A percentile compares a stretch with the other conserved stretches of the same genome.
These are phyloP conservation scores for Chytriomyces sp. DNA, from an alignment of 192 early-diverging fungal genomes.

Conservation along the genomic window DNA sequence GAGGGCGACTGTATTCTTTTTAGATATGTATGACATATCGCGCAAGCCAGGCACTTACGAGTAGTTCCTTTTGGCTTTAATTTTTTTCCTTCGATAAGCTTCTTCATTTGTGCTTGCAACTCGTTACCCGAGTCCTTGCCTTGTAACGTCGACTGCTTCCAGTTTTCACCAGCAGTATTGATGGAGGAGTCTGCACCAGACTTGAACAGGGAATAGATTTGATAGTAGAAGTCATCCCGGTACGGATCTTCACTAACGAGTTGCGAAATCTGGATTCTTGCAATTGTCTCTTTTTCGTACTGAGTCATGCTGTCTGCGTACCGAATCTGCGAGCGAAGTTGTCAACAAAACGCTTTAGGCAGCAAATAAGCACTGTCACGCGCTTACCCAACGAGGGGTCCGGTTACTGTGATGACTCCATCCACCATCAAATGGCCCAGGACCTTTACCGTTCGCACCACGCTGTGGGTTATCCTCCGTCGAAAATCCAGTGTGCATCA, in stretches of 20 bases:
- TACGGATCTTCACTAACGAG: conserved; percentile 91
- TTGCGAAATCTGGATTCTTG: conserved; percentile 92
- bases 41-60: conserved; percentile 44
- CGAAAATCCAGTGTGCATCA: conserved; percentile 27
- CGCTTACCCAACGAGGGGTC: conserved; percentile 30
- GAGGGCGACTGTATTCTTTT: conserved; percentile 64
- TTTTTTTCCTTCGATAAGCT: conserved; percentile 91
- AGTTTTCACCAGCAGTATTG: conserved; percentile 20
- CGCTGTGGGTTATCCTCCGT: conserved; percentile 22
- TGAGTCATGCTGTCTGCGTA: conserved; percentile 91
- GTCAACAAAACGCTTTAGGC: not conserved
- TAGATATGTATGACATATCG: not conserved
- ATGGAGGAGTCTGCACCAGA: conserved; percentile 12
- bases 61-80: conserved; percentile 83
- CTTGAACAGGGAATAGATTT: conserved; percentile 68
- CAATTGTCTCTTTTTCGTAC: conserved; percentile 92
- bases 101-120: conserved; percentile 96
- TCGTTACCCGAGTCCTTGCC: conserved; percentile 19
- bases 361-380: not conserved
- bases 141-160: conserved; percentile 54
- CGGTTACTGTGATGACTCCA: conserved; percentile 26
- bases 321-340: conserved; percentile 55
- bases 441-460: conserved; percentile 23
- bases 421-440: conserved; percentile 29
- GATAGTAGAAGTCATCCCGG: conserved; percentile 95